A percentile compares a stretch with the other conserved stretches of the same genome.
phyloP scores from a whole-genome alignment of 805 yeast species.

The Cyberlindnera misumaiensis region DNA sequence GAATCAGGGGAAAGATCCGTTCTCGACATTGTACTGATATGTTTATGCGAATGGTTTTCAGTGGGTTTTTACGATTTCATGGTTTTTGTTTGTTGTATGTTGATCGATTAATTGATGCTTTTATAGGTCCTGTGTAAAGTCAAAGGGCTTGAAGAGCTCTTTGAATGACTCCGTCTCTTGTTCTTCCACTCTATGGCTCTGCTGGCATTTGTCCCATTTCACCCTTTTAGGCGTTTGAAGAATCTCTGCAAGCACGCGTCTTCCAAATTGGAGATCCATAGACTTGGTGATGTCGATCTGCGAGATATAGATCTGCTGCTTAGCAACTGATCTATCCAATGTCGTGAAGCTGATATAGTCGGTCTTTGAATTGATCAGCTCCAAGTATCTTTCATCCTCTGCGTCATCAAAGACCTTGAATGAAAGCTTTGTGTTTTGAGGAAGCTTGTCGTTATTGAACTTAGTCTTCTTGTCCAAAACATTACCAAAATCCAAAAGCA shows the following conservation, averaged over 20 bases:
- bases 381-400: constrained; percentile 22
- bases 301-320: constrained; percentile 27
- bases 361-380: constrained; percentile 22
- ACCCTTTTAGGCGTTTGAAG: constrained; percentile 54
- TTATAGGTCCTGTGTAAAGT: constrained; percentile 33
- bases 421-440: constrained; percentile 34
- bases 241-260: constrained; percentile 66
- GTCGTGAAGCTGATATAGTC: constrained; percentile 28
- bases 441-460: constrained; percentile 42
- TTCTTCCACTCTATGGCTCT: constrained; percentile 54
- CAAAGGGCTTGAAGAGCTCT: constrained; percentile 43
- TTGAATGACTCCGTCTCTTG: constrained; percentile 61
- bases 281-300: constrained; percentile 26
- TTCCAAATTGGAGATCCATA: constrained; percentile 77
- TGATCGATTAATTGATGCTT: background rate
- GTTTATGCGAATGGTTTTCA: background rate
- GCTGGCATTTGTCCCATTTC: constrained; percentile 75
- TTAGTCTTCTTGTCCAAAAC: constrained; percentile 38
- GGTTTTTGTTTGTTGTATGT: constrained; percentile 1
- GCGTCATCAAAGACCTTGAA: constrained; percentile 30
- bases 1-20: constrained; percentile 19
- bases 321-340: constrained; percentile 25
- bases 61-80: background rate
- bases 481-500: constrained; percentile 36
- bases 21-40: constrained; percentile 22